Percentiles rank a stretch among this genome's conserved stretches.
Evolutionary conservation across 2,329 filamentous ascomycete genomes (phyloP).

Genomic region (Incumbomyces delicatus): DNA sequence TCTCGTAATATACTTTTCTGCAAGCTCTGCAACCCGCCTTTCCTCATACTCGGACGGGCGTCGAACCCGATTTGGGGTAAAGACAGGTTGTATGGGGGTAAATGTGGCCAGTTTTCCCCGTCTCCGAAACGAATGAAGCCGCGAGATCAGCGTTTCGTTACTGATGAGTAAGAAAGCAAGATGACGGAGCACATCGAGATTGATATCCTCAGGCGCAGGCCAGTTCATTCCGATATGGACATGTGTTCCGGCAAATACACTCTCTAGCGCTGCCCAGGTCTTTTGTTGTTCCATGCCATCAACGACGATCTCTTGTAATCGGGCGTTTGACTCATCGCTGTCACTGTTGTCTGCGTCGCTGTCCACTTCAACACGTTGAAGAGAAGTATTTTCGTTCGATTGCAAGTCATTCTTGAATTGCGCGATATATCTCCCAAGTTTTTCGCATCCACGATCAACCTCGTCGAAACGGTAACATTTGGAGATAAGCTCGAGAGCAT

Average conservation of each 20-base stretch:
- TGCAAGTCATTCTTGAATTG: background rate
- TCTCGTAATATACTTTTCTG: background rate
- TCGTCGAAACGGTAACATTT: background rate
- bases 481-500: background rate
- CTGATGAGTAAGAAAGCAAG: slow-evolving; percentile 14
- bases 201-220: slow-evolving; percentile 8
- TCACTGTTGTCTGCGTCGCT: slow-evolving; percentile 10
- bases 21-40: background rate
- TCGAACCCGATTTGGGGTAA: background rate
- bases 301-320: slow-evolving; percentile 9
- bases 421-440: background rate
- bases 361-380: background rate
- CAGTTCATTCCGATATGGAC: slow-evolving; percentile 17
- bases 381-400: background rate
- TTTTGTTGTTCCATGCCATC: slow-evolving; percentile 7
- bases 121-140: slow-evolving; percentile 14
- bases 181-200: slow-evolving; percentile 12
- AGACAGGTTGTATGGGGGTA: background rate
- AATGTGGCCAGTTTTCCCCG: slow-evolving; percentile 6
- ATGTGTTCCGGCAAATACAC: slow-evolving; percentile 14
- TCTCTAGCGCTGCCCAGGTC: slow-evolving; percentile 10
- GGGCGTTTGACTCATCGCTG: slow-evolving; percentile 12
- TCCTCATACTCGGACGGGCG: background rate
- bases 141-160: slow-evolving; percentile 16
- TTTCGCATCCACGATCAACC: background rate